Evolutionary conservation across 2,329 filamentous ascomycete genomes (phyloP).

Genomic region (Penicillium decumbens): DNA sequence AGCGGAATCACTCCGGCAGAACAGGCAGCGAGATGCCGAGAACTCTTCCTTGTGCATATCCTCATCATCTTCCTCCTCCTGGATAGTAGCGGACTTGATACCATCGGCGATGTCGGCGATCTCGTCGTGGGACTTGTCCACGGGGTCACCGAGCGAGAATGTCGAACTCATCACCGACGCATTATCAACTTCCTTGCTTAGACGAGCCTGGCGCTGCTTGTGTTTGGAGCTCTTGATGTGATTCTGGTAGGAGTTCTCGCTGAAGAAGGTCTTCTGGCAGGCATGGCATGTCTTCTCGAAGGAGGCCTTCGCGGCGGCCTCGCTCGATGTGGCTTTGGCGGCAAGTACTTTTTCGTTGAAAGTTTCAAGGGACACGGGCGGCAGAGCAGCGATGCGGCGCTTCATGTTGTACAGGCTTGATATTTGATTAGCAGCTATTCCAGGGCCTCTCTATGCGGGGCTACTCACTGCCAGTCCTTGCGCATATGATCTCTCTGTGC

Average conservation of each 20-base stretch:
- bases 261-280: constrained; percentile 91
- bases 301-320: constrained; percentile 79
- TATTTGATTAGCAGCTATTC: constrained; percentile 4
- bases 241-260: constrained; percentile 92
- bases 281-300: constrained; percentile 78
- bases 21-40: constrained; percentile 64
- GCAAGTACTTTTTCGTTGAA: constrained; percentile 95
- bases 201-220: constrained; percentile 59
- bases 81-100: constrained; percentile 62
- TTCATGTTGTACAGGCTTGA: constrained; percentile 89
- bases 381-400: constrained; percentile 82
- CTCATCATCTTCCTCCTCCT: constrained; percentile 49
- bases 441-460: not conserved
- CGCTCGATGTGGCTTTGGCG: constrained; percentile 76
- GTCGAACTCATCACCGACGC: constrained; percentile 85
- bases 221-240: constrained; percentile 90
- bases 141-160: constrained; percentile 81
- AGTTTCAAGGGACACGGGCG: constrained; percentile 83
- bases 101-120: constrained; percentile 73
- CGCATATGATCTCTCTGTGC: constrained; percentile 95
- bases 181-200: constrained; percentile 51
- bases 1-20: constrained; percentile 84
- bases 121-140: constrained; percentile 57
- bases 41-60: constrained; percentile 42
- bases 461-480: constrained; percentile 91